Base-by-base conservation (phyloP, 208 protist species). In the Crithidia bombi region DNA sequence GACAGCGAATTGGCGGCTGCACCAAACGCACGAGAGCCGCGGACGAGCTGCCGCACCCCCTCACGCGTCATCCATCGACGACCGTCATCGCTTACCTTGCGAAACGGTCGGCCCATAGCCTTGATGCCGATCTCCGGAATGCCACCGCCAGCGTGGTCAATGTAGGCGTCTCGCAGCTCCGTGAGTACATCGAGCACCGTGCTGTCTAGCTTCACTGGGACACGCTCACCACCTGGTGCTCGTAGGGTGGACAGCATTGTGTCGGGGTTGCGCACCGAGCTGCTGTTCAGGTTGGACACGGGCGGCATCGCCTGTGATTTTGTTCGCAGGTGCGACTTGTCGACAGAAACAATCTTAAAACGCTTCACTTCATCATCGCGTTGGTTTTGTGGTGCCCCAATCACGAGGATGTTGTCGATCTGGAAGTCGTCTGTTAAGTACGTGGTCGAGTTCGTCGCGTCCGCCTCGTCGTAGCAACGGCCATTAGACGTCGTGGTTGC, bases 41-140 rank as follows among this genome's bases (percentile, higher is more conserved):
- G 82, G 33, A 96, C 86, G 46, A 96, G 79, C 73, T 79, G 70
- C 32, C 57, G 69, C 52, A 96, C 79, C n/a, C 83, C 83, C 19
- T 82, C 74, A 50, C 75, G 67, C 28, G 85, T 89, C 84, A 96
- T 92, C 83, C 86, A 96, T 5, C 91, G 88, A n/a, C 82, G 82
- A 19, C 92, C 92, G 65, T 95, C 89, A 23, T 49, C 82, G 52
- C 66, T 68, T 19, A 89, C 86, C 14, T 73, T 26, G 54, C 89
- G 85, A 51, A 95, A 97, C 4, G 88, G 93, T 10, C 90, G 79
- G 0, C 93, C 93, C 89, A 96, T 95, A 15, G 87, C 89, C 51
- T 97, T 97, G 51, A 96, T 92, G 67, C 92, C 92, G 30, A 95
- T 78, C 81, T 94, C 89, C n/a, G 91, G 89, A 50, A 96, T 91